Base-by-base conservation (phyloP, 352 stramenopile species). In the Phytophthora podocarpi region DNA sequence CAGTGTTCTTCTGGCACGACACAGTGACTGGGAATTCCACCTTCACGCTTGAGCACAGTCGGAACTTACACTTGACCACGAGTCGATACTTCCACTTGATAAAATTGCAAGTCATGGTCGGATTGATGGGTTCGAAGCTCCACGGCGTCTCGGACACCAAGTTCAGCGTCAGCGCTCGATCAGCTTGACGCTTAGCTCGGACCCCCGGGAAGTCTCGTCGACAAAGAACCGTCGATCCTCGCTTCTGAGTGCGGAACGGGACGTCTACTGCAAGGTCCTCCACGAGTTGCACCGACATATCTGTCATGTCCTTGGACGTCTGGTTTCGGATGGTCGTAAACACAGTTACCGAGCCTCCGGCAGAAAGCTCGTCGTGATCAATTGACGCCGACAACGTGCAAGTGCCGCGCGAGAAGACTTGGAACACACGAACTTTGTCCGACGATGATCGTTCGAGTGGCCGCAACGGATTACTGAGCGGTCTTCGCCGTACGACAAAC, bases 301-400 rank as follows among this genome's bases (percentile, higher is more conserved):
- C 26, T 13, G 18, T 41, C 24, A 71, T 52, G 31, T 67, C 35
- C 26, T 49, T 48, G 13, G 48, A 53, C 15, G 62, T 58, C 12
- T 65, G 36, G 16, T 66, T 70, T 27, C 36, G 28, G n/a, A n/a
- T n/a, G n/a, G n/a, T n/a, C n/a, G n/a, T n/a, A n/a, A 26, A 61
- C 27, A 67, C 49, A 3, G 37, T 54, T 16, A 67, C 26, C 30
- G 49, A 48, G 10, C 53, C 55, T 5, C 62, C 62, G 2, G 50
- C 26, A 11, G 49, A 9, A 2, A 62, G 5, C n/a, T 50, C 41
- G 13, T 66, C 28, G 37, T 66, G 35, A 26, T 66, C 48, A 7
- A 70, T 32, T 28, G 46, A 56, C 32, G 55, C 54, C 10, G 47
- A 51, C 11, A 70, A 21, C 4, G 40, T 52, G 40, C 55, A 66